These are phyloP conservation scores for Ophiostoma himal-ulmi DNA, from an alignment of 2,329 filamentous ascomycete genomes.

Conservation along the genomic window DNA sequence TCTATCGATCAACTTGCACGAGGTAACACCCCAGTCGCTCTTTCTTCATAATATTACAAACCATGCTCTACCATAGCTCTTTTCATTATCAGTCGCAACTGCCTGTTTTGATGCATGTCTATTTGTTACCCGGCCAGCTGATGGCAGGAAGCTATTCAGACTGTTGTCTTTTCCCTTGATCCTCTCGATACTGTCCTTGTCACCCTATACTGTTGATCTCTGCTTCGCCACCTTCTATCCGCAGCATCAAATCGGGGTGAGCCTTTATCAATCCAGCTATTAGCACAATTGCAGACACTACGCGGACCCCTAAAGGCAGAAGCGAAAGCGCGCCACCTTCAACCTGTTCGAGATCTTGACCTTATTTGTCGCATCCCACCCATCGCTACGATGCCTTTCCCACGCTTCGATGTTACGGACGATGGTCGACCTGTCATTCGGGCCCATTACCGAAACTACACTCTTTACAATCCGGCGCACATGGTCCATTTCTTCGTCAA, in stretches of 20 bases:
- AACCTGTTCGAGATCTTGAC: no score
- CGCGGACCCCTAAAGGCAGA: no score
- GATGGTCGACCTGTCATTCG: neutral
- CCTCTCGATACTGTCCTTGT: neutral
- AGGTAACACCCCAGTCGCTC: neutral
- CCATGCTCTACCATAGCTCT: no score
- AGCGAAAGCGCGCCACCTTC: no score
- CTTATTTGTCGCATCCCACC: no score
- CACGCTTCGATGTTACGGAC: neutral
- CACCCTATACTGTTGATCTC: neutral
- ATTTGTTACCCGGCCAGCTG: neutral
- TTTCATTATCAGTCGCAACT: neutral
- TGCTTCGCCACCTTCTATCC: no score
- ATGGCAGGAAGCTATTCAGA: neutral
- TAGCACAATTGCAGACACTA: no score
- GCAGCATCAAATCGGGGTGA: no score
- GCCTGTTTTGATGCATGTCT: neutral
- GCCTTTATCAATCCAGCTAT: no score
- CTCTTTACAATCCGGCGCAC: neutral
- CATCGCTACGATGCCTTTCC: neutral
- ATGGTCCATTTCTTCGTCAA: neutral
- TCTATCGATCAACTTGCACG: no score
- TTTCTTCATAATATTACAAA: neutral
- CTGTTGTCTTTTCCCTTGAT: neutral
- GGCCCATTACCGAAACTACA: neutral